phyloP scores from a whole-genome alignment of 768 basidiomycete genomes.

The Gloeostereum incarnatum region DNA sequence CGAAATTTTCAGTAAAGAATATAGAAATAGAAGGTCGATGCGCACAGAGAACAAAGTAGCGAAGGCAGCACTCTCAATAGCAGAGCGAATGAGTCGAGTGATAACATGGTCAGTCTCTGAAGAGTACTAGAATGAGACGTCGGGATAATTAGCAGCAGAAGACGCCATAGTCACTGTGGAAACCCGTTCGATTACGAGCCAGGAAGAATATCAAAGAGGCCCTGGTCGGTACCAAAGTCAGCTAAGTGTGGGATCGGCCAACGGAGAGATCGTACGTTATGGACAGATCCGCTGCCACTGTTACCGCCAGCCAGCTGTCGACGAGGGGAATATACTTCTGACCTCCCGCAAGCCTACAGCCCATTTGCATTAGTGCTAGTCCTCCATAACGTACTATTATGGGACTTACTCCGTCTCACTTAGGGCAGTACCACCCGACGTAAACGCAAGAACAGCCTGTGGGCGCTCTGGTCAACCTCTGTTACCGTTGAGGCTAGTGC shows the following conservation, averaged over 20 bases:
- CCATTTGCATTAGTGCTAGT: background rate
- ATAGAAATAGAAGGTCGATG: background rate
- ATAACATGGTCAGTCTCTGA: conserved; percentile 3
- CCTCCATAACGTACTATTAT: background rate
- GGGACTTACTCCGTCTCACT: background rate
- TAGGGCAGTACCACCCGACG: background rate
- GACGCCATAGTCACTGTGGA: too few species aligned
- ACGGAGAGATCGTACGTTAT: conserved; percentile 3
- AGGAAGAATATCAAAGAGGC: too few species aligned
- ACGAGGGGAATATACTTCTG: background rate
- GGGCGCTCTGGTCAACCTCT: background rate
- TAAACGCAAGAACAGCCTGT: background rate
- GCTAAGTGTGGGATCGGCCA: background rate
- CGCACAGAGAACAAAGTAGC: conserved; percentile 6
- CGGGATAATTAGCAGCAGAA: too few species aligned
- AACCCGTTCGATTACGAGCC: too few species aligned
- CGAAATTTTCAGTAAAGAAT: background rate
- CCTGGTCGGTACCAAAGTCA: background rate
- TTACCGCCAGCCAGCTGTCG: conserved; percentile 5
- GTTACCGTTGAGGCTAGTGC: too few species aligned
- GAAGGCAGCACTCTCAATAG: conserved; percentile 6
- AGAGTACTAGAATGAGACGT: too few species aligned
- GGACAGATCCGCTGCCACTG: conserved; percentile 5
- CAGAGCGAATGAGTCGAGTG: conserved; percentile 3
- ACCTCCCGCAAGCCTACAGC: background rate